Conservation (phyloP, 2,329 filamentous ascomycete species). For the Neonectria coccinea region DNA sequence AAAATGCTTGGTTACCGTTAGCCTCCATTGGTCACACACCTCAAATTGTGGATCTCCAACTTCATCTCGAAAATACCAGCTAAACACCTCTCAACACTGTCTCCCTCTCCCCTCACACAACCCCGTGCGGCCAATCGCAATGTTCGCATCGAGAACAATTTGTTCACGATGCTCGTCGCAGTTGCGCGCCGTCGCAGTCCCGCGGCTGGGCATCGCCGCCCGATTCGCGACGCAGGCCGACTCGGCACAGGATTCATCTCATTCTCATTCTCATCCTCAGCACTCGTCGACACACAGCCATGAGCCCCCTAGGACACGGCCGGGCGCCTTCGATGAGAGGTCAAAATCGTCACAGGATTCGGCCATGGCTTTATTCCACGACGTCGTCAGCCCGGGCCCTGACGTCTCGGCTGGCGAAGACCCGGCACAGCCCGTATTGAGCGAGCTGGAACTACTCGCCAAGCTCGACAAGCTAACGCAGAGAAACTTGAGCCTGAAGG, state of each 20-base stretch:
- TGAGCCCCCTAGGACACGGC: conserved; percentile 16
- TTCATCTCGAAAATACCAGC: conserved; percentile 41
- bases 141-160: conserved; percentile 51
- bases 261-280: conserved; percentile 16
- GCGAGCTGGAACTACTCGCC: conserved; percentile 48
- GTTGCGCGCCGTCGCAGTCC: conserved; percentile 37
- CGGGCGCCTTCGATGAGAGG: conserved; percentile 19
- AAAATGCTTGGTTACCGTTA: conserved; percentile 11
- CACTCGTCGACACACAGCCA: conserved; percentile 10
- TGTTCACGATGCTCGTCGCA: conserved; percentile 52
- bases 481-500: conserved; percentile 14
- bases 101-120: conserved; percentile 16
- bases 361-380: conserved; percentile 51
- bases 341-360: conserved; percentile 34
- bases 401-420: not conserved
- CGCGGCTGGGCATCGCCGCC: conserved; percentile 36
- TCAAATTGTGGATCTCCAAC: conserved; percentile 7
- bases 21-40: conserved; percentile 38
- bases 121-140: conserved; percentile 35
- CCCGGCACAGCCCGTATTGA: conserved; percentile 25
- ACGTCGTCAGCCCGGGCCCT: conserved; percentile 47
- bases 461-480: conserved; percentile 45
- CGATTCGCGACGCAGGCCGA: conserved; percentile 43
- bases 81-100: conserved; percentile 27
- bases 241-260: conserved; percentile 15